Base-by-base conservation (phyloP, 176 grass and related monocot species). In the Saccharum spontaneum region DNA sequence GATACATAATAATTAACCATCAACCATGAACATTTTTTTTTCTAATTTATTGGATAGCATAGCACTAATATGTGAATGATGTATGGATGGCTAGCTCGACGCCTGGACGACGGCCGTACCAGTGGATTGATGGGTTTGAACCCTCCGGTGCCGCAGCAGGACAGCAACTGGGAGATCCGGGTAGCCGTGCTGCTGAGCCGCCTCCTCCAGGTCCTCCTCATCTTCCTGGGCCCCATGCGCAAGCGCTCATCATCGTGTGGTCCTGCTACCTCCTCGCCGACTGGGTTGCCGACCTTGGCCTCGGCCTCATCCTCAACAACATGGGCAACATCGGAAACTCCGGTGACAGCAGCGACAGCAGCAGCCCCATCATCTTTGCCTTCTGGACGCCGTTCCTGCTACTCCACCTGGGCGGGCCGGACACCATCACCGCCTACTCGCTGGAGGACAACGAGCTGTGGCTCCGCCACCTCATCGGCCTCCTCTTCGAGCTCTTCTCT, bases 251-350 rank as follows among this genome's bases (percentile, higher is more conserved):
- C 65, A 3, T 8, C 22, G 40, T 86, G 11, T 89, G 88, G 88
- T 81, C 83, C 3, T 86, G 78, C 78, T 89, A 86, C 88, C 78
- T 89, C 52, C 78, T 89, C 64, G 88, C 88, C 50, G 45, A 48
- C 45, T 48, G 45, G 45, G 45, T 89, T n/a, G 87, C 87, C 64
- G 88, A 89, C 83, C 88, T 89, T 33, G 64, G 23, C 50, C 83
- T 89, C 33, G 88, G 88, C 23, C 88, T 89, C 17, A 10, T 89
- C 50, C 88, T 89, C 83, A 89, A 86, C 78, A 89, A 77, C 88
- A 76, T 89, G 83, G 83, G 88, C 52, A 77, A 55, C 52, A 82
- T 85, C 60, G 69, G 82, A 13, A 40, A 70, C 22, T 26, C 13
- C 11, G 49, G 59, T 2, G 11, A 49, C 10, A 48, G 14, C 43